Base-by-base conservation (phyloP, 2,329 filamentous ascomycete genomes). In the Blumeria graminis region DNA sequence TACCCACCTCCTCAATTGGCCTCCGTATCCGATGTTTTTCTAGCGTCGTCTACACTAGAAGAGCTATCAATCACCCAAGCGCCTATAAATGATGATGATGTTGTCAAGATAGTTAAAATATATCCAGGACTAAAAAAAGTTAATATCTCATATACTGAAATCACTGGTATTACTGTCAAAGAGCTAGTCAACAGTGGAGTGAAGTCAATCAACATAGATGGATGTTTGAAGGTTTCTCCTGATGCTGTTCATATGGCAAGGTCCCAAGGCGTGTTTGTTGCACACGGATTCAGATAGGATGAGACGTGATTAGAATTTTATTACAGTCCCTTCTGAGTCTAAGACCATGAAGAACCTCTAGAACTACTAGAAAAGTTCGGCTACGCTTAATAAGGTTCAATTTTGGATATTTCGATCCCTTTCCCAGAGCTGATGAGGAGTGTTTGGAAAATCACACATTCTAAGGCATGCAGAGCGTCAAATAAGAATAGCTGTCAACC, bases 121-220 rank as follows among this genome's bases (percentile, higher is more conserved):
- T 65, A 61, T 56, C 62, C 63, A 8, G 63, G 61, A 32, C 52
- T 68, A 4, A 58, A 59, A 32, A 62, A 39, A 34, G 55, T 69
- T 9, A 59, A 64, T 57, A 52, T 68, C 0, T 59, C 60, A 2
- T 10, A 33, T 3, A 65, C 66, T 0, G 59, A 61, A 18, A 59
- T 68, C 48, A 68, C 67, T 0, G 67, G 67, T 6, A 63, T 67
- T 18, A 63, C 65, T 16, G 60, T 69, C n/a, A 67, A 64, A 56
- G 45, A 60, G 5, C 61, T 68, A 22, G 63, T 68, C 11, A 54
- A 61, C 7, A 61, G 35, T 33, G 65, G 65, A 7, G 51, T 68
- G 9, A 58, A 61, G 16, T 61, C 51, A 22, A 57, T 69, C 1
- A 61, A 58, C 18, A 46, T 67, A 1, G 60, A 61, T 34, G 57